These are phyloP conservation scores for Arthroderma sp. DNA, from an alignment of 2,329 filamentous ascomycete species.

Conservation along the genomic window DNA sequence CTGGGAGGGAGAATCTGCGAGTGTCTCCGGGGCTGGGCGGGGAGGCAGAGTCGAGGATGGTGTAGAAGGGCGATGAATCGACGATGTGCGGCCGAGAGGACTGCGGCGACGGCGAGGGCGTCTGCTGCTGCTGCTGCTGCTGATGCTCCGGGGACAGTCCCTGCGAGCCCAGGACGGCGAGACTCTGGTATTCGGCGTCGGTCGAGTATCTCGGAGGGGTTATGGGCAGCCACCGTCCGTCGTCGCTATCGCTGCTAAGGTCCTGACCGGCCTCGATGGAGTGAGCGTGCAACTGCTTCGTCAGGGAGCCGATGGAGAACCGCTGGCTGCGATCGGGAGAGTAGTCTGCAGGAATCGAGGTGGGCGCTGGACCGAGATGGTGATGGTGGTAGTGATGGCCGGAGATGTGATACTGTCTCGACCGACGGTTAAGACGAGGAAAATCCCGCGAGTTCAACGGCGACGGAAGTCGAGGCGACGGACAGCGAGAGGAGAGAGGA, in stretches of 20 bases:
- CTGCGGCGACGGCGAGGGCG: background rate
- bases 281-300: conserved; percentile 32
- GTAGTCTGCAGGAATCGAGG: conserved; percentile 34
- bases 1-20: conserved; percentile 7
- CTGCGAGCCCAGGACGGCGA: conserved; percentile 6
- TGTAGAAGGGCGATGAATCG: background rate
- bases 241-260: conserved; percentile 12
- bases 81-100: background rate
- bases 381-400: conserved; percentile 24
- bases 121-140: background rate
- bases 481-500: conserved; percentile 32
- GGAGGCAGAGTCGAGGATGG: conserved; percentile 2
- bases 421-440: conserved; percentile 3
- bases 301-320: conserved; percentile 31
- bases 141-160: no score
- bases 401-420: conserved; percentile 1
- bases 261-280: conserved; percentile 21
- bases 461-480: conserved; percentile 26
- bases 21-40: conserved; percentile 7
- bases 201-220: conserved; percentile 13
- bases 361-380: conserved; percentile 29
- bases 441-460: conserved; percentile 4
- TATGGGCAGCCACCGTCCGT: conserved; percentile 16
- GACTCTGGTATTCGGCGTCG: conserved; percentile 15
- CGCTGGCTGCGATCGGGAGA: conserved; percentile 20